Base-by-base conservation (phyloP, 306 rosid genomes). In the Alnus rubra region DNA sequence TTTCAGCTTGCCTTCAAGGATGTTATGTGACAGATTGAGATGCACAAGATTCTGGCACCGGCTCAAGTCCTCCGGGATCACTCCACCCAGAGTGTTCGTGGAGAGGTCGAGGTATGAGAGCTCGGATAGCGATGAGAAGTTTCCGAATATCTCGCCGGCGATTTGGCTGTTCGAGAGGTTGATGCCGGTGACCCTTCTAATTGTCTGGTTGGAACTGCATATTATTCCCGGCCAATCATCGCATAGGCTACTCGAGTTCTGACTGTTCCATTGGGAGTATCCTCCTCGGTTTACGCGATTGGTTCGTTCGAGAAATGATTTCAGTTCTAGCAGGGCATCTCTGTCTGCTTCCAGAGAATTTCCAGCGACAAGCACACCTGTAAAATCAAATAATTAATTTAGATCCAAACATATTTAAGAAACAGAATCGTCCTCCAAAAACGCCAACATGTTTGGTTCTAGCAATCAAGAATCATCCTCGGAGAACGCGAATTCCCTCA, bases 1-100 rank as follows among this genome's bases (percentile, higher is more conserved):
- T 31, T 88, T 90, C 53, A 95, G 77, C 65, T 75, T 69, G 3
- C 88, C 92, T 0, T 35, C 71, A 9, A 95, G 80, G 71, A 89
- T 88, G 76, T 95, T 95, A 60, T 86, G 89, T 0, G 99, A 95
- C 37, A 95, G 80, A 73, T 95, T 95, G 70, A 95, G 93, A 74
- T 78, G 39, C 71, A 48, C 60, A 30, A 95, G 96, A 49, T 85
- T 89, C 18, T 73, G 86, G 82, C 94, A 90, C 75, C 65, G 76
- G 80, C 88, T 84, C 78, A 95, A 76, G 45, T 95, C 96, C 49
- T 62, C 82, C 1, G 93, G 93, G 78, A 95, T 80, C 54, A 13
- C 58, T 63, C 91, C 97, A 13, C 73, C 50, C 23, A 95, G 80
- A 0, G 96, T 91, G 87, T 95, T 95, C 48, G 5, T 48, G 7